Evolutionary conservation across 352 stramenopile species (phyloP), one percentile per base, ranked within the genome.

Genomic region (Pythium coloratum): DNA sequence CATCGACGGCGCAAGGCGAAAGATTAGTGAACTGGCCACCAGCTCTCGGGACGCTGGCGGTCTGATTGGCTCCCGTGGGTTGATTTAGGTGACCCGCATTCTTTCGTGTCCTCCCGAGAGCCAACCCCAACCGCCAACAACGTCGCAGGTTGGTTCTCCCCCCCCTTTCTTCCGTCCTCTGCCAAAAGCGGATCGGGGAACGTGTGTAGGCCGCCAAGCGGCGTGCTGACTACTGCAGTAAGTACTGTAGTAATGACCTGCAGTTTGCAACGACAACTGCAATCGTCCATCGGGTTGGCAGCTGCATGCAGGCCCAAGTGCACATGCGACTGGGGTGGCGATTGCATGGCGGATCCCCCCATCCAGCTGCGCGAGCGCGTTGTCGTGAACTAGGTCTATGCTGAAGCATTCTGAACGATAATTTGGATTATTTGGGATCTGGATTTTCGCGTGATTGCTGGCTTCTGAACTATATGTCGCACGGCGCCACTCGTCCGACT

Each of bases 1-100:
- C 36, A 56, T 40, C 32, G 18, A 28, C 40, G 40, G 49, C 53
- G 28, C 28, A 30, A 30, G 58, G 36, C 61, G 55, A 67, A 55
- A 40, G 20, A 26, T 5, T 26, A 33, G 47, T 57, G 64, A 63
- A 71, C 65, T 71, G 65, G 65, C 65, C 58, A 71, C 16, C 36
- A 66, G 65, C 65, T 71, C 65, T 40, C 26, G 14, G 0, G 59
- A 59, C 28, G 36, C 44, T 51, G 5, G 16, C 26, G 18, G 26
- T 26, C 16, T 57, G 32, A 28, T n/a, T 30, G 24, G 26, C 20
- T 10, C 20, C 24, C 14, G 42, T 49, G 34, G 55, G 64, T 64
- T 70, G 44, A 59, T 51, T 47, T 47, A 36, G 34, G 51, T 62
- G 51, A 51, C 44, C 44, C 44, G n/a, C n/a, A 51, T 51, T 51